Base-by-base conservation (phyloP, 2,329 filamentous ascomycete species). In the Neocatenulostroma microsporum region DNA sequence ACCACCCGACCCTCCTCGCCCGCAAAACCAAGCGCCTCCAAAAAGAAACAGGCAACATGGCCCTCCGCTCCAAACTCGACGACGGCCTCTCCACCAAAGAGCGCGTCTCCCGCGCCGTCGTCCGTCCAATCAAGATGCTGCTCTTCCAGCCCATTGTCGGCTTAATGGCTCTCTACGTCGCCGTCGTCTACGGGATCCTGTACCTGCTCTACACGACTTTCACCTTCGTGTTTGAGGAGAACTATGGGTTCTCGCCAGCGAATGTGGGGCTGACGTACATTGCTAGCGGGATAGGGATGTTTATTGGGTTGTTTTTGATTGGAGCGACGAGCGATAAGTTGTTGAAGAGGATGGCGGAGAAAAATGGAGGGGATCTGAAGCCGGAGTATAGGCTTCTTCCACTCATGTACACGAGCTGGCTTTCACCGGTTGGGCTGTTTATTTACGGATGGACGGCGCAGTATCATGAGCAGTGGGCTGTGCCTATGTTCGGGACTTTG, bases 111-210 rank as follows among this genome's bases (percentile, higher is more conserved):
- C 60, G 57, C 9, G 57, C 63, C 27, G 62, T 73, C 36, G 51
- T 66, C 6, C 63, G 80, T 3, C 74, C 74, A 0, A 72, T 72
- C 17, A 75, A 73, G 52, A 68, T 53, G 37, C 34, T 51, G 12
- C 24, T 49, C 14, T 21, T 45, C 10, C 44, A 72, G n/a, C 67
- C 77, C 0, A 73, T 76, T 27, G 64, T 73, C 3, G 61, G 69
- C 36, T 51, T 66, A 20, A 63, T 71, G 47, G 65, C 72, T 27
- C 57, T 65, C 24, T 72, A 72, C 42, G 20, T 14, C 29, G 14
- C 29, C 29, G 17, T 31, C 29, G 20, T 10, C 29, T 18, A 18
- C 29, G 67, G 63, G 4, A 36, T 45, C 3, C n/a, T 64, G 38
- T 55, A 66, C 8, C 55, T 68, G 24, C 51, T 68, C 5, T 67